Conservation (phyloP, 257 asterid species). For the Nemophila menziesii region DNA sequence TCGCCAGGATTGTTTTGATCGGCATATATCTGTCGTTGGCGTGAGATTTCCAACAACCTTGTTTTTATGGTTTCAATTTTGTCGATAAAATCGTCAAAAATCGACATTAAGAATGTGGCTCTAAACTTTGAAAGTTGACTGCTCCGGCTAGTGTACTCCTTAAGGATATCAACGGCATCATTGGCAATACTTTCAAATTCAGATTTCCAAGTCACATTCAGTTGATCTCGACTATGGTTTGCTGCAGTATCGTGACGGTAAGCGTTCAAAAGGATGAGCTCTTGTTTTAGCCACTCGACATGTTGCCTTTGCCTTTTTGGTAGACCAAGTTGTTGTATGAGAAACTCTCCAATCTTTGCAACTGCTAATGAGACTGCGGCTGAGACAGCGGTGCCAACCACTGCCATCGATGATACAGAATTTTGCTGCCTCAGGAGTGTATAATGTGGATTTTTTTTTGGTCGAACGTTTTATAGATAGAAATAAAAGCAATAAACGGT, state of each 20-base stretch:
- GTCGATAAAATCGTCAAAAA: not conserved
- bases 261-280: not conserved
- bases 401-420: no score
- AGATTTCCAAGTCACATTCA: not conserved
- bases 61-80: constrained; percentile 1
- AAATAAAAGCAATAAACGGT: no score
- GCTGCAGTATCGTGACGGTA: not conserved
- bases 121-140: no score
- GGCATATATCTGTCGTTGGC: not conserved
- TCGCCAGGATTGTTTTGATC: not conserved
- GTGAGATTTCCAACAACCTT: constrained; percentile 1
- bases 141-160: not conserved
- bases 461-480: no score
- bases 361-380: not conserved
- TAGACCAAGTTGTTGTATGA: not conserved
- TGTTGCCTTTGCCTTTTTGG: not conserved
- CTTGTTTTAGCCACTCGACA: constrained; percentile 3
- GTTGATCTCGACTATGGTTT: not conserved
- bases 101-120: not conserved
- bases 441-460: no score
- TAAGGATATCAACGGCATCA: not conserved
- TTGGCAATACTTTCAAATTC: not conserved
- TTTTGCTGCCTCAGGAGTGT: no score
- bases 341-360: not conserved
- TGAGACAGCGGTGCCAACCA: no score